Evolutionary conservation across 805 yeast species (phyloP).

Genomic region (Cyberlindnera sargentensis): DNA sequence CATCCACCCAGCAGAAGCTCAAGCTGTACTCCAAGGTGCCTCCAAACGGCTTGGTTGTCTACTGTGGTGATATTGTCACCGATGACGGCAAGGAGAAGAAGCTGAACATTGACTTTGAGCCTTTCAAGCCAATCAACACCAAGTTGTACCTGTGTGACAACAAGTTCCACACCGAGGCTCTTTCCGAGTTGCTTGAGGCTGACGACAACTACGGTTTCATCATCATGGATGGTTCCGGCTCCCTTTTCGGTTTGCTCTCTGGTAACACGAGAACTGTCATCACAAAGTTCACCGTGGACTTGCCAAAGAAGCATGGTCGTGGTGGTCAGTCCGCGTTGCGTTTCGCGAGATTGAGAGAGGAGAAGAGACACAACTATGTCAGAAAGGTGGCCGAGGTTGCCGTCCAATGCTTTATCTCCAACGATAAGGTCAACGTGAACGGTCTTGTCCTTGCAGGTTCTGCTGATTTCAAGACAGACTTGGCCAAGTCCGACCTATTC

Average conservation of each 20-base stretch:
- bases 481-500: conserved; percentile 87
- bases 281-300: conserved; percentile 93
- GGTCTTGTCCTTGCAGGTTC: conserved; percentile 98
- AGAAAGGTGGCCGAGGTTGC: conserved; percentile 98
- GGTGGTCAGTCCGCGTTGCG: conserved; percentile 99
- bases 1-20: conserved; percentile 95
- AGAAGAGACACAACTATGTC: conserved; percentile 97
- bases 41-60: conserved; percentile 88
- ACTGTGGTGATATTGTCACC: conserved; percentile 97
- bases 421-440: conserved; percentile 87
- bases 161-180: conserved; percentile 96
- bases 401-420: conserved; percentile 92
- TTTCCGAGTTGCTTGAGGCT: conserved; percentile 86
- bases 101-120: conserved; percentile 95
- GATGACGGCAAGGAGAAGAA: conserved; percentile 97
- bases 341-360: conserved; percentile 98
- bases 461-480: conserved; percentile 96
- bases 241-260: conserved; percentile 87
- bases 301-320: conserved; percentile 99
- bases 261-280: conserved; percentile 96
- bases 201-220: conserved; percentile 97
- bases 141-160: conserved; percentile 93
- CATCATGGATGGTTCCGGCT: conserved; percentile 99
- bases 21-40: conserved; percentile 88
- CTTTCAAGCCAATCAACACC: conserved; percentile 98